Conservation (phyloP, 352 stramenopile species). For the Halophytophthora polymorphica region DNA sequence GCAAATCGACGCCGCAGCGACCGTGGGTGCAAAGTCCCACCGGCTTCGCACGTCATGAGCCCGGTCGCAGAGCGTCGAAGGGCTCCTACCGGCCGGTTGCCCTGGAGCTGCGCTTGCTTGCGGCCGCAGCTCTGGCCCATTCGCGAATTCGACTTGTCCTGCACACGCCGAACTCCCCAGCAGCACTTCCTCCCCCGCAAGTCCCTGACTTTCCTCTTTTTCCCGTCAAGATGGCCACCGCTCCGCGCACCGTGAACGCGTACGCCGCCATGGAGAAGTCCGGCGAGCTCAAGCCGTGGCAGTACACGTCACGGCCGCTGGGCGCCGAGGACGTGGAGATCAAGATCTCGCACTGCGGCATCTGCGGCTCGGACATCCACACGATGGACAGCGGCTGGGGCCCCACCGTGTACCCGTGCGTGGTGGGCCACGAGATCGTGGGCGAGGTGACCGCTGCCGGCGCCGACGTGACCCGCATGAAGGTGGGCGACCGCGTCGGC, state of each 20-base stretch:
- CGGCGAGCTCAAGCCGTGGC: slow-evolving; percentile 37
- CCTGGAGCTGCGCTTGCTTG: too few relatives aligned
- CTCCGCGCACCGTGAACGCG: slow-evolving; percentile 41
- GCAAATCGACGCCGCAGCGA: too few relatives aligned
- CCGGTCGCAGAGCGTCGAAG: too few relatives aligned
- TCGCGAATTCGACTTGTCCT: slow-evolving; percentile 15
- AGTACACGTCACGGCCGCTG: slow-evolving; percentile 42
- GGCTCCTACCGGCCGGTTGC: too few relatives aligned
- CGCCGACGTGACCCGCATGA: slow-evolving; percentile 54
- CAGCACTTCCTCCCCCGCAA: too few relatives aligned
- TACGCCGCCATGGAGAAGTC: slow-evolving; percentile 42
- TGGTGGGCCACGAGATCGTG: slow-evolving; percentile 58
- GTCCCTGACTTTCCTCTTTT: background rate
- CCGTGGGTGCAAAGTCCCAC: too few relatives aligned
- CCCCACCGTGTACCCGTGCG: slow-evolving; percentile 34
- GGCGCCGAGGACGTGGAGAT: slow-evolving; percentile 53
- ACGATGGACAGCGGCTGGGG: slow-evolving; percentile 49
- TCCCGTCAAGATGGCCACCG: slow-evolving; percentile 18
- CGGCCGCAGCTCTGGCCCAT: slow-evolving; percentile 7
- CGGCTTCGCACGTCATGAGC: too few relatives aligned
- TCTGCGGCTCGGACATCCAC: slow-evolving; percentile 59
- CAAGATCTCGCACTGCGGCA: slow-evolving; percentile 62
- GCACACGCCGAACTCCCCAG: slow-evolving; percentile 6
- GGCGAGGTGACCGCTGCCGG: slow-evolving; percentile 40
- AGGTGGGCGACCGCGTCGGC: slow-evolving; percentile 71